Evolutionary conservation across 2,329 filamentous ascomycete genomes (phyloP).

Genomic region (Verruconis gallopava): DNA sequence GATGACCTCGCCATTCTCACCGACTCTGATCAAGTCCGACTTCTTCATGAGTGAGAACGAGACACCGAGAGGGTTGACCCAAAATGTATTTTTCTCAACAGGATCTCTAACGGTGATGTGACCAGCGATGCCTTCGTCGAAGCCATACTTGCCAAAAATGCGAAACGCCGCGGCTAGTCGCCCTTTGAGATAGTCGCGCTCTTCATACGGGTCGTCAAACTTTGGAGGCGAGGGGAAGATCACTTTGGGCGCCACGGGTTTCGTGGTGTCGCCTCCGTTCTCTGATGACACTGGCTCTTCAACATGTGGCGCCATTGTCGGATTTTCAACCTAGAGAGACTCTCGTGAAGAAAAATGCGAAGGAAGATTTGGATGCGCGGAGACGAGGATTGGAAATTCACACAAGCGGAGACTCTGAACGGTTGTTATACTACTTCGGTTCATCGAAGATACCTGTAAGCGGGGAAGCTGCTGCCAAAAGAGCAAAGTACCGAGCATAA

Average conservation of each 20-base stretch:
- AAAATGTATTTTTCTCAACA: conserved; percentile 46
- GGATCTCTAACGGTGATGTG: conserved; percentile 52
- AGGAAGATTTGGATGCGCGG: too few species aligned
- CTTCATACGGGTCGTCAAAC: conserved; percentile 11
- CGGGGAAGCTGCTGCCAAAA: too few species aligned
- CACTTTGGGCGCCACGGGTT: conserved; percentile 1
- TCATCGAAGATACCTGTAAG: too few species aligned
- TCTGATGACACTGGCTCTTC: conserved; percentile 5
- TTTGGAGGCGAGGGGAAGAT: conserved; percentile 9
- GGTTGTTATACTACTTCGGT: too few species aligned
- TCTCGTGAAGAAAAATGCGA: background rate
- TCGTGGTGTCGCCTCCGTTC: background rate
- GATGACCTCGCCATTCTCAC: conserved; percentile 47
- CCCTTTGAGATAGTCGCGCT: conserved; percentile 12
- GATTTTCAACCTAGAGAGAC: background rate
- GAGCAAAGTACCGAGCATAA: too few species aligned
- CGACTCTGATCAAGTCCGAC: conserved; percentile 55
- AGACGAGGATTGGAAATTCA: too few species aligned
- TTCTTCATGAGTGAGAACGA: conserved; percentile 49
- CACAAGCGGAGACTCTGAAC: too few species aligned
- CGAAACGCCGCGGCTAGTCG: conserved; percentile 11
- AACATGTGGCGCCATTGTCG: conserved; percentile 8
- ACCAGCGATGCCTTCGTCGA: conserved; percentile 47
- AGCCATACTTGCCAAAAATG: conserved; percentile 10
- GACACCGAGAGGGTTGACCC: conserved; percentile 55